Conservation (phyloP, 2,329 filamentous ascomycete genomes). For the Grosmannia huntii region DNA sequence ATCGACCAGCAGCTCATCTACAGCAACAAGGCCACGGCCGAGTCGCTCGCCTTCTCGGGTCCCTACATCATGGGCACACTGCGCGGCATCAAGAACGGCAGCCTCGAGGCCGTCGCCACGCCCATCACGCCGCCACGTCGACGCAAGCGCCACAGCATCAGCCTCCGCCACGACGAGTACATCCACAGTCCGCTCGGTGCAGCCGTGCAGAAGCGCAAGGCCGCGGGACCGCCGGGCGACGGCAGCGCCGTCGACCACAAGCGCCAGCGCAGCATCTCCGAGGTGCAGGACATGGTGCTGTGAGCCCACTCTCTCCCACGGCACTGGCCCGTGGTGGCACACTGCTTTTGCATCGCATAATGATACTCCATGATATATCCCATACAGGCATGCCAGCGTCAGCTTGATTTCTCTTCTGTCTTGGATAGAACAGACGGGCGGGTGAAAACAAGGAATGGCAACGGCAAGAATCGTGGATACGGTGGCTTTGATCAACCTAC, state of each 20-base stretch:
- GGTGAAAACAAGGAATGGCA: too few relatives aligned
- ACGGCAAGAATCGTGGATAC: background rate
- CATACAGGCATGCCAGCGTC: background rate
- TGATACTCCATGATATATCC: background rate
- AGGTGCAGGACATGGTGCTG: constrained; percentile 29
- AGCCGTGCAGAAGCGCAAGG: constrained; percentile 42
- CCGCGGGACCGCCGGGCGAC: constrained; percentile 20
- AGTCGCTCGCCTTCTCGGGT: constrained; percentile 49
- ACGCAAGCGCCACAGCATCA: constrained; percentile 28
- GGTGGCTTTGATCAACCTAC: background rate
- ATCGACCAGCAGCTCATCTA: constrained; percentile 48
- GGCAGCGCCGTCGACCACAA: constrained; percentile 34
- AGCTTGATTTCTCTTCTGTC: background rate
- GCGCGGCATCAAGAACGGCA: constrained; percentile 51
- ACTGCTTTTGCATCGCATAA: background rate
- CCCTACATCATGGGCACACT: constrained; percentile 48
- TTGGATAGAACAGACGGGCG: background rate
- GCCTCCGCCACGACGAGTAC: constrained; percentile 20
- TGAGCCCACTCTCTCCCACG: too few relatives aligned
- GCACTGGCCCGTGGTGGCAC: background rate
- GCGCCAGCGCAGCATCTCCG: constrained; percentile 45
- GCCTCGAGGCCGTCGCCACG: constrained; percentile 50
- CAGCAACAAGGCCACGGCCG: constrained; percentile 46
- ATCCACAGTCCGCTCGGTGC: constrained; percentile 37
- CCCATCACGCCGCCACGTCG: constrained; percentile 57